phyloP scores from a whole-genome alignment of 2,329 filamentous ascomycete genomes.

The Colletotrichum noveboracense region DNA sequence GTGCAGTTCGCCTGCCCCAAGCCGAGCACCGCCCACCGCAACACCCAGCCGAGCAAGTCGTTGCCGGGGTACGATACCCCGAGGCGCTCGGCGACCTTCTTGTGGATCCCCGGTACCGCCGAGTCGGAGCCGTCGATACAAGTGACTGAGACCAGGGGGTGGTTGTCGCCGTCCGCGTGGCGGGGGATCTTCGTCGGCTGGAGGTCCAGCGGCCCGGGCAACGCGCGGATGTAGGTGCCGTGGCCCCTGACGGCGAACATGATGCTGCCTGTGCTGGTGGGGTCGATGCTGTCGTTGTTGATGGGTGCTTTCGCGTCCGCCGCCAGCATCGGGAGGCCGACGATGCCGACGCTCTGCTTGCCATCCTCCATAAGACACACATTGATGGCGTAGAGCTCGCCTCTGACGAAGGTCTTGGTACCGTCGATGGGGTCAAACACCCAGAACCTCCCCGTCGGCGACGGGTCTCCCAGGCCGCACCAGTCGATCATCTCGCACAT shows the following conservation, averaged over 20 bases:
- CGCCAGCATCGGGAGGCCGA: constrained; percentile 53
- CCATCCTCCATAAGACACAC: constrained; percentile 57
- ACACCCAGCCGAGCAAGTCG: constrained; percentile 62
- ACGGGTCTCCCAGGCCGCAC: constrained; percentile 47
- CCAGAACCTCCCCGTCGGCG: constrained; percentile 50
- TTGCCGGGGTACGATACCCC: constrained; percentile 49
- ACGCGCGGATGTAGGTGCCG: constrained; percentile 52
- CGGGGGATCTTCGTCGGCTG: constrained; percentile 33
- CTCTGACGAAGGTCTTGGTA: constrained; percentile 60
- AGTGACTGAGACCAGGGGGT: constrained; percentile 50
- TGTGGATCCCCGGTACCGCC: constrained; percentile 52
- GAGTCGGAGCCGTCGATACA: constrained; percentile 53
- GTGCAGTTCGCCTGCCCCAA: constrained; percentile 59
- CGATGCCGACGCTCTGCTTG: constrained; percentile 53
- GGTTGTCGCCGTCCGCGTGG: constrained; percentile 26
- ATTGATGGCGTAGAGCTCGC: constrained; percentile 63
- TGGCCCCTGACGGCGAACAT: constrained; percentile 54
- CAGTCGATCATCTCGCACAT: constrained; percentile 60
- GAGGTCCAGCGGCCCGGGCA: constrained; percentile 32
- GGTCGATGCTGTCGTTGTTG: constrained; percentile 48
- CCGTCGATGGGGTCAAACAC: constrained; percentile 68
- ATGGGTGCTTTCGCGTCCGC: constrained; percentile 43
- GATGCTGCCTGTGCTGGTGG: constrained; percentile 50
- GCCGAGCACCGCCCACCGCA: constrained; percentile 59
- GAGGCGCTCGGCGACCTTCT: constrained; percentile 46